Evolutionary conservation across 2,329 filamentous ascomycete species (phyloP).

Genomic region (Aspergillus novoparasiticus): DNA sequence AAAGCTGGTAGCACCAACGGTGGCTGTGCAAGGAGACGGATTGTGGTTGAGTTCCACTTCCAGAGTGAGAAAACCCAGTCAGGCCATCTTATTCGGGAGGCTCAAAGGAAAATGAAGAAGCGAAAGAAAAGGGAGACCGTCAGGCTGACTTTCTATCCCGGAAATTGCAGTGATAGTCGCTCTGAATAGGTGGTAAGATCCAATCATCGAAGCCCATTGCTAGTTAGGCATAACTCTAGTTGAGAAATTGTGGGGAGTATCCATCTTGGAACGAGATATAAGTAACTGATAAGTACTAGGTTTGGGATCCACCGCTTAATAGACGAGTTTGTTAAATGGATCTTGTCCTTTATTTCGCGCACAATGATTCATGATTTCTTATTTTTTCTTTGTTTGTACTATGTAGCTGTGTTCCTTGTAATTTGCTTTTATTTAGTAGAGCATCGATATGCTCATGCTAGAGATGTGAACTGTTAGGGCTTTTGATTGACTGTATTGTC

Average conservation of each 20-base stretch:
- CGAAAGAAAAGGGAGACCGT: not conserved
- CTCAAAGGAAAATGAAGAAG: not conserved
- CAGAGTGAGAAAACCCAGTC: not conserved
- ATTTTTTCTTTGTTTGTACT: too few relatives aligned
- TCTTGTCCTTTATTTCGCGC: not conserved
- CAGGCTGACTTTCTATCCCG: slow-evolving; percentile 10
- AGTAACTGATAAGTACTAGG: not conserved
- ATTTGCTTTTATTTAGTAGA: too few relatives aligned
- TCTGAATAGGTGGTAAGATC: not conserved
- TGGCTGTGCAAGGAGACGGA: not conserved
- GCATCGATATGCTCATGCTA: too few relatives aligned
- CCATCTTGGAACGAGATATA: not conserved
- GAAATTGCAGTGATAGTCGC: slow-evolving; percentile 7
- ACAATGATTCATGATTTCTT: not conserved
- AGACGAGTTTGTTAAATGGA: not conserved
- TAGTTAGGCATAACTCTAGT: slow-evolving; percentile 2
- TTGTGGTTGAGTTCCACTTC: slow-evolving; percentile 2
- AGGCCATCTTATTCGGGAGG: not conserved
- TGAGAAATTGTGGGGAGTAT: not conserved
- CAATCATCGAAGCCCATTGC: not conserved
- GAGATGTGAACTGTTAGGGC: not conserved
- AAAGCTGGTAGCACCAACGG: not conserved
- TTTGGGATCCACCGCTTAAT: not conserved
- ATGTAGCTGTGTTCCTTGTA: too few relatives aligned
- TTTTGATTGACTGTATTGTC: not conserved